These are phyloP conservation scores for Barbarea vulgaris DNA, from an alignment of 345 rosid species.

Conservation along the genomic window DNA sequence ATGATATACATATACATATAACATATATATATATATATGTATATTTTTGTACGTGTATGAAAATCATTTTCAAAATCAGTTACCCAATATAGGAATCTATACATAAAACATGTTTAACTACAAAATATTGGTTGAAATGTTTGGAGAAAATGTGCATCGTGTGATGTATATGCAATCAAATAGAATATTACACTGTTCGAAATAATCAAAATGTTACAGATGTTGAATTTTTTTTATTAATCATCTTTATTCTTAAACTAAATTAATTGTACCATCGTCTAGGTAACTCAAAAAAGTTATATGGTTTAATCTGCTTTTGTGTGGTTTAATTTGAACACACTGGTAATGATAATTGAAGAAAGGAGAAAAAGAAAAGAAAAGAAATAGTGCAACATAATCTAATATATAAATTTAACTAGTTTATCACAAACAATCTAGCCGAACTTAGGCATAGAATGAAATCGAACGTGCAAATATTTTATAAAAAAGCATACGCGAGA, in stretches of 20 bases:
- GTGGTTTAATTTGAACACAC: not conserved
- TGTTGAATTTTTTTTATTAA: not conserved
- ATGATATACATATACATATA: too few species aligned
- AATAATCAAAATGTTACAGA: not conserved
- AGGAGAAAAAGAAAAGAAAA: too few species aligned
- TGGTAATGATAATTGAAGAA: not conserved
- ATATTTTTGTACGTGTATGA: not conserved
- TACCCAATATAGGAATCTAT: not conserved
- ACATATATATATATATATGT: too few species aligned
- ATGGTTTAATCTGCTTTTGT: not conserved
- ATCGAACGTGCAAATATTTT: conserved; percentile 14
- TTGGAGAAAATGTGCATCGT: not conserved
- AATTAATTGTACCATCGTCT: not conserved
- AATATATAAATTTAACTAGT: not conserved
- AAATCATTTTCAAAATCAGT: not conserved
- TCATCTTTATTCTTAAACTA: not conserved
- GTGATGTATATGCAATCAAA: not conserved
- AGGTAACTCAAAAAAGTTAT: not conserved
- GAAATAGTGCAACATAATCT: conserved; percentile 12
- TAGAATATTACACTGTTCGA: not conserved
- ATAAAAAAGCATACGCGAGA: conserved; percentile 2
- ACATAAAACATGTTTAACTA: not conserved
- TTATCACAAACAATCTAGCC: conserved; percentile 12
- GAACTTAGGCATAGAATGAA: conserved; percentile 24
- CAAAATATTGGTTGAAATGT: not conserved